A percentile compares a stretch with the other conserved stretches of the same genome.
Evolutionary conservation across 176 grass and related monocot genomes (phyloP).

Genomic region (Oropetium thomaeum): DNA sequence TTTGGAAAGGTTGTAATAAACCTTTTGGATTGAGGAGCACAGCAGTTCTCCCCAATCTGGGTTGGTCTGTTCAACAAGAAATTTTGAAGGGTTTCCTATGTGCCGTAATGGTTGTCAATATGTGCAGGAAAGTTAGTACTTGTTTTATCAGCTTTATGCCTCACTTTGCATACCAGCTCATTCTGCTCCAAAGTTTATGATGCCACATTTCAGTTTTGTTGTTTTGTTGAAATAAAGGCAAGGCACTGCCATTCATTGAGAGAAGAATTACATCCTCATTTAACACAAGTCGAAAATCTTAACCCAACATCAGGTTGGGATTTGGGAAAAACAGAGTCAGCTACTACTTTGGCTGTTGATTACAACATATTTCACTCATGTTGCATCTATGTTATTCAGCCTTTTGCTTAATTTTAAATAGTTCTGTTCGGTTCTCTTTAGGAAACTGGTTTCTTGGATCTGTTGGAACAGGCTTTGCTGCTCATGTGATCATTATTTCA

Average conservation of each 20-base stretch:
- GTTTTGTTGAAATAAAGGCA: too few species aligned
- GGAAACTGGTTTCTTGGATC: slow-evolving; percentile 94
- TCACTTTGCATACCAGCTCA: neutral
- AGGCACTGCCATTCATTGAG: too few species aligned
- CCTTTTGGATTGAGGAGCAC: neutral
- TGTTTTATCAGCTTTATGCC: neutral
- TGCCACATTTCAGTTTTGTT: neutral
- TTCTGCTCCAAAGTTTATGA: neutral
- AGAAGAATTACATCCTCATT: too few species aligned
- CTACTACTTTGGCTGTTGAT: too few species aligned
- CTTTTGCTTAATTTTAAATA: neutral
- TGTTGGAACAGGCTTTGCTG: slow-evolving; percentile 98
- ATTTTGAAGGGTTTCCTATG: neutral
- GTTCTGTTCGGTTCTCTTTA: slow-evolving; percentile 24
- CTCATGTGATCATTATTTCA: slow-evolving; percentile 83
- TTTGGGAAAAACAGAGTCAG: too few species aligned
- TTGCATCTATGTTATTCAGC: neutral
- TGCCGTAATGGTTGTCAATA: neutral
- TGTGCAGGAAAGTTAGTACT: too few species aligned
- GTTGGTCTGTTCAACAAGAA: neutral
- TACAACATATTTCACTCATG: too few species aligned
- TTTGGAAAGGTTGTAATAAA: neutral
- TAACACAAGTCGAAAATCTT: too few species aligned
- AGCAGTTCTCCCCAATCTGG: neutral
- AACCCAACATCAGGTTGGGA: too few species aligned